Conservation (phyloP, 202 grass and related monocot genomes). For the Setaria italica region DNA sequence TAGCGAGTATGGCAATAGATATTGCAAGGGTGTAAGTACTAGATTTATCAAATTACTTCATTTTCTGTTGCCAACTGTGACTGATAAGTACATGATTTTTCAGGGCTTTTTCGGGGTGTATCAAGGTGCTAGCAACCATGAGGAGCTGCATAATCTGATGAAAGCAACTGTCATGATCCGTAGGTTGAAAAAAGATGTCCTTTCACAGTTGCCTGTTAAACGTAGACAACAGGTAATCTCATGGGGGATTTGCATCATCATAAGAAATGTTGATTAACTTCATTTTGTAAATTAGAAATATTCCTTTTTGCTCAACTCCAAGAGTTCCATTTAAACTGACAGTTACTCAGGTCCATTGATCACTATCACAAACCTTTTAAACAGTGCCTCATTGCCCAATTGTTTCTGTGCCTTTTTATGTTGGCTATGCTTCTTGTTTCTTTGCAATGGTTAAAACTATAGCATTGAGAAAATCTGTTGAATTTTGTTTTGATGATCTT, state of each 20-base stretch:
- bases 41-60: constrained; percentile 31
- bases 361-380: background rate
- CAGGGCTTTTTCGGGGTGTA: constrained; percentile 76
- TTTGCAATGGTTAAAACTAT: constrained; percentile 3
- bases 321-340: background rate
- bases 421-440: background rate
- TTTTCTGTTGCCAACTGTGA: constrained; percentile 31
- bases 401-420: constrained; percentile 28
- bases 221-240: constrained; percentile 83
- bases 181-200: constrained; percentile 93
- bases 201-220: constrained; percentile 83
- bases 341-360: background rate
- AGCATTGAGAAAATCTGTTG: background rate
- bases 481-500: background rate
- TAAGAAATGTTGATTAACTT: constrained; percentile 14
- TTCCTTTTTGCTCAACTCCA: background rate
- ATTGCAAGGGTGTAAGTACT: constrained; percentile 95
- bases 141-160: constrained; percentile 96
- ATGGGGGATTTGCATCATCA: constrained; percentile 17
- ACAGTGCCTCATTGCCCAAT: background rate
- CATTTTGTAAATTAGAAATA: background rate
- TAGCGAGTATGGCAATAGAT: constrained; percentile 84
- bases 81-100: constrained; percentile 39
- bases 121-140: constrained; percentile 98
- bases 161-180: constrained; percentile 98